Conservation (phyloP, 768 basidiomycete species). For the Tricholoma sp. region DNA sequence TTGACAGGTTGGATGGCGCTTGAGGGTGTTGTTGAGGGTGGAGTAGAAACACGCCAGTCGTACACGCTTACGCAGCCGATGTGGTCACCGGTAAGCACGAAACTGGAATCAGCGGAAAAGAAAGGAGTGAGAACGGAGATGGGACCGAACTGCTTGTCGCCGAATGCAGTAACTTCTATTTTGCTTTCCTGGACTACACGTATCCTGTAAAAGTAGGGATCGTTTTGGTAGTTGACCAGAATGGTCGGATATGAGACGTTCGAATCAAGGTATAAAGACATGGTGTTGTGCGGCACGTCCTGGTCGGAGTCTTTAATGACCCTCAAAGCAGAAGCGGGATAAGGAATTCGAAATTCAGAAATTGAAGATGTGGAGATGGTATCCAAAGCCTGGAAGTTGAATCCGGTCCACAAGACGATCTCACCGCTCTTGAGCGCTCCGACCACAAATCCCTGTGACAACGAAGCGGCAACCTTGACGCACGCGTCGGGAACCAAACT, state of each 20-base stretch:
- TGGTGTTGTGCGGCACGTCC: slow-evolving; percentile 12
- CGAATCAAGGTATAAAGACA: slow-evolving; percentile 23
- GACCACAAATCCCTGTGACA: slow-evolving; percentile 39
- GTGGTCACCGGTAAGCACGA: slow-evolving; percentile 60
- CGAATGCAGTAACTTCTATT: slow-evolving; percentile 39
- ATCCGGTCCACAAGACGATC: slow-evolving; percentile 50
- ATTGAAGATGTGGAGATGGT: slow-evolving; percentile 14
- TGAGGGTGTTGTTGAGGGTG: neutral
- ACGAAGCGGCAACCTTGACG: slow-evolving; percentile 41
- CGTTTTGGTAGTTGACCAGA: slow-evolving; percentile 47
- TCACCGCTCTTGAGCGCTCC: slow-evolving; percentile 55
- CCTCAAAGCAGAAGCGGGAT: slow-evolving; percentile 20
- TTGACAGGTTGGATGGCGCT: slow-evolving; percentile 29
- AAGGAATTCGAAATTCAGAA: slow-evolving; percentile 29
- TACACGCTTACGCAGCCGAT: slow-evolving; percentile 64
- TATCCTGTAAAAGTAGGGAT: slow-evolving; percentile 49
- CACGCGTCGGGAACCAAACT: slow-evolving; percentile 43
- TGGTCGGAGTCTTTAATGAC: neutral
- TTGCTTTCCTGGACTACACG: slow-evolving; percentile 23
- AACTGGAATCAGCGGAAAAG: slow-evolving; percentile 39
- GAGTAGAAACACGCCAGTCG: slow-evolving; percentile 33
- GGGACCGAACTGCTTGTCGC: slow-evolving; percentile 44
- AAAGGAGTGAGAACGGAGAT: slow-evolving; percentile 48
- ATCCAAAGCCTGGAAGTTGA: slow-evolving; percentile 22
- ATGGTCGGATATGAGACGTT: slow-evolving; percentile 26